Evolutionary conservation across 306 rosid genomes (phyloP).

Genomic region (Acacia melanoxylon): DNA sequence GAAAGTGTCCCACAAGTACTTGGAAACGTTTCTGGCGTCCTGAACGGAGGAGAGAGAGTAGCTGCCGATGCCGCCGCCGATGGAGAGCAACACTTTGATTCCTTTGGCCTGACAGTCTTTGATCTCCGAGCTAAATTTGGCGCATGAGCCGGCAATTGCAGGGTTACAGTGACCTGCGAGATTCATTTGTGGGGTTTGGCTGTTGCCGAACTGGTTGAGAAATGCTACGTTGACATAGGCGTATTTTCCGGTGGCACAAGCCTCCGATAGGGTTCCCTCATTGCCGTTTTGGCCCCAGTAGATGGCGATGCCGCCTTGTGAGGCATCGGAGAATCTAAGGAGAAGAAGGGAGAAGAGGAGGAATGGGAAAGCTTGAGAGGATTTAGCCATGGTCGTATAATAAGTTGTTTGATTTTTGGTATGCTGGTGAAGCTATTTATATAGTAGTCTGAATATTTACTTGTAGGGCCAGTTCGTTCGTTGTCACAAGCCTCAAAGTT

Average conservation of each 20-base stretch:
- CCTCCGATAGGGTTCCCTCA: conserved; percentile 62
- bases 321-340: conserved; percentile 28
- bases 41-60: conserved; percentile 53
- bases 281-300: conserved; percentile 77
- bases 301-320: conserved; percentile 52
- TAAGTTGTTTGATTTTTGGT: not conserved
- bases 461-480: not conserved
- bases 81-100: conserved; percentile 63
- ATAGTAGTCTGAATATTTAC: not conserved
- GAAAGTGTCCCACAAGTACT: conserved; percentile 63
- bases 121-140: conserved; percentile 39
- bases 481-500: not conserved
- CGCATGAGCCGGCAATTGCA: conserved; percentile 36
- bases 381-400: conserved; percentile 23
- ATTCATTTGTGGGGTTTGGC: conserved; percentile 60
- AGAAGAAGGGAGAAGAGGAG: conserved; percentile 19
- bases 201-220: conserved; percentile 42
- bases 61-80: conserved; percentile 66
- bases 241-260: conserved; percentile 67
- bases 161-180: conserved; percentile 78
- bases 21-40: conserved; percentile 54
- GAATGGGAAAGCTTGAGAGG: conserved; percentile 2
- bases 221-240: conserved; percentile 51
- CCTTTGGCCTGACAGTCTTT: conserved; percentile 57
- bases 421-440: not conserved